Percentiles rank a stretch among this genome's conserved stretches.
Conservation (phyloP, 129 eudicot species). For the Arctium lappa region DNA sequence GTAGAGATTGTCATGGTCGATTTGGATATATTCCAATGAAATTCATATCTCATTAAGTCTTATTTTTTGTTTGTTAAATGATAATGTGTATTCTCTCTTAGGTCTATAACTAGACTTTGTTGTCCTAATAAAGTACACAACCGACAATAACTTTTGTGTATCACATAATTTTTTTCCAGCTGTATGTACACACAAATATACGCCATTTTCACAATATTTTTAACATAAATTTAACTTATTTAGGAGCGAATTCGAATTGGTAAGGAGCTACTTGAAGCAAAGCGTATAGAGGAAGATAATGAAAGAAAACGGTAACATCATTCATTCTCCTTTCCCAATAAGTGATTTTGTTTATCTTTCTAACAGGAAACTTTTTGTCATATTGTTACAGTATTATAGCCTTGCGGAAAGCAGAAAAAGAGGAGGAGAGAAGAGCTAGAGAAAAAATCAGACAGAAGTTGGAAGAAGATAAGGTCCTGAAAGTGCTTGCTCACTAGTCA, state of each 20-base stretch:
- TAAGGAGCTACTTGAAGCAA: conserved; percentile 90
- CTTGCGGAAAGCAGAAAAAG: conserved; percentile 86
- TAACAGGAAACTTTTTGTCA: background rate
- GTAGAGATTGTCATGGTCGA: background rate
- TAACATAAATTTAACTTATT: background rate
- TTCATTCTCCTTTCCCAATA: background rate
- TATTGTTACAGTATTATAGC: conserved; percentile 58
- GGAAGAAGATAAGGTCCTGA: conserved; percentile 84
- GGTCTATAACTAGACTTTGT: conserved; percentile 5
- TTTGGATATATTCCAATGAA: background rate
- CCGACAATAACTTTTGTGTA: background rate
- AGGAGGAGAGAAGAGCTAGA: conserved; percentile 85
- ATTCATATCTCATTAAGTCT: background rate
- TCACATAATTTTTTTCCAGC: background rate
- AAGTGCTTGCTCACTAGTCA: background rate
- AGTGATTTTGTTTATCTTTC: background rate
- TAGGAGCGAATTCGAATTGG: conserved; percentile 92
- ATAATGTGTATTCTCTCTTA: background rate
- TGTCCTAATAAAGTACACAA: background rate
- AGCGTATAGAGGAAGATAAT: conserved; percentile 87
- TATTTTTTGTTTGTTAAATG: background rate
- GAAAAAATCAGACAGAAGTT: conserved; percentile 80
- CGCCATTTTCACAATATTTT: background rate
- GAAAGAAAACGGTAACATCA: conserved; percentile 81
- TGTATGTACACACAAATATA: background rate